Percentiles rank a stretch among this genome's conserved stretches.
These are phyloP conservation scores for Zygotorulaspora sp. DNA, from an alignment of 805 yeast genomes.

Conservation along the genomic window DNA sequence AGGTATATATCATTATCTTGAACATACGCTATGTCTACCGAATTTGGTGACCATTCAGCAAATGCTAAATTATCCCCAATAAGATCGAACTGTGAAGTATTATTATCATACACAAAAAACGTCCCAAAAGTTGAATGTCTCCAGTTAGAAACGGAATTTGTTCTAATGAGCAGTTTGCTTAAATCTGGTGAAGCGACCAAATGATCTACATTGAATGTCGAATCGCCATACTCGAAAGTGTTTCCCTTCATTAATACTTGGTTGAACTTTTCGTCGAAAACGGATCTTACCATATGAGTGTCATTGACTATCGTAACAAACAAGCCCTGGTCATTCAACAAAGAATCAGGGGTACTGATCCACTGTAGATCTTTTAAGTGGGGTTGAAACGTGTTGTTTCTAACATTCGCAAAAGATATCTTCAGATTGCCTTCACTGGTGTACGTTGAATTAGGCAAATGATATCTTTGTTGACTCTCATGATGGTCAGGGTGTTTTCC, in stretches of 20 bases:
- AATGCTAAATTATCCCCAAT: slow-evolving; percentile 38
- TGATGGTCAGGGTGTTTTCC: background rate
- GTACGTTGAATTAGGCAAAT: slow-evolving; percentile 14
- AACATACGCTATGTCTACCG: slow-evolving; percentile 61
- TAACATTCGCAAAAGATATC: slow-evolving; percentile 41
- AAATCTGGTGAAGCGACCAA: slow-evolving; percentile 67
- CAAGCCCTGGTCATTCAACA: slow-evolving; percentile 57
- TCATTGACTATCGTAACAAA: slow-evolving; percentile 48
- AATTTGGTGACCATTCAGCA: slow-evolving; percentile 73
- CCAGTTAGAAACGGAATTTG: slow-evolving; percentile 58
- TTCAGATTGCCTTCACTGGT: slow-evolving; percentile 24
- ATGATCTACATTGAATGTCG: slow-evolving; percentile 45
- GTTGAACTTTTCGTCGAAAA: slow-evolving; percentile 36
- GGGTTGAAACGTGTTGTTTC: slow-evolving; percentile 57
- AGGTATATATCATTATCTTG: slow-evolving; percentile 65
- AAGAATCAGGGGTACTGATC: slow-evolving; percentile 49
- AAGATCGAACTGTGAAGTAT: slow-evolving; percentile 23
- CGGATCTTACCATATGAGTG: slow-evolving; percentile 53
- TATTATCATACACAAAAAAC: slow-evolving; percentile 41
- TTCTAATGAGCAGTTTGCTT: slow-evolving; percentile 51
- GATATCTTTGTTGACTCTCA: slow-evolving; percentile 6
- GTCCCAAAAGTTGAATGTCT: slow-evolving; percentile 47
- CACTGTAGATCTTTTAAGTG: slow-evolving; percentile 58
- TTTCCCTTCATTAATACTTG: slow-evolving; percentile 49
- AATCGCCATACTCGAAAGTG: slow-evolving; percentile 39